Conservation (phyloP, 1,284 basidiomycete genomes). For the Rhodofomes roseus region DNA sequence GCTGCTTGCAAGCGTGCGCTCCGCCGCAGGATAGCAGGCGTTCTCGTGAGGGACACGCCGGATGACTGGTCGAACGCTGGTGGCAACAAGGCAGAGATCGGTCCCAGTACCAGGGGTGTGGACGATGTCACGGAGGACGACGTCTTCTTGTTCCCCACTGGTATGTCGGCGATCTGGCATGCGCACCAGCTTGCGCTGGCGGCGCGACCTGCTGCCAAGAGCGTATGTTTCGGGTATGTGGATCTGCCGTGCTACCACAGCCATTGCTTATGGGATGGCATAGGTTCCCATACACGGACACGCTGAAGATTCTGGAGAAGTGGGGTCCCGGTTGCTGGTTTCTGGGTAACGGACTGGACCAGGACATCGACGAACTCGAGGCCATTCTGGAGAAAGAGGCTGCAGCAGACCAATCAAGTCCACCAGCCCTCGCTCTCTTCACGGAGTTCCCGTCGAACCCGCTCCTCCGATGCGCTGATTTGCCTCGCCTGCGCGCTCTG, state of each 20-base stretch:
- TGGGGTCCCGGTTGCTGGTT: slow-evolving; percentile 97
- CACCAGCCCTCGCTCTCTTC: slow-evolving; percentile 63
- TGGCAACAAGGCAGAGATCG: slow-evolving; percentile 43
- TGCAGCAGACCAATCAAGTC: slow-evolving; percentile 36
- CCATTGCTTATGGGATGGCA: neutral
- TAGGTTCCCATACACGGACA: slow-evolving; percentile 97
- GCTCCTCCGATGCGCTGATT: slow-evolving; percentile 79
- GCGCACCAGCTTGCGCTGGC: slow-evolving; percentile 75
- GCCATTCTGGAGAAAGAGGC: slow-evolving; percentile 51
- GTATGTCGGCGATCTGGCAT: slow-evolving; percentile 94
- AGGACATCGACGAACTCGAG: slow-evolving; percentile 77
- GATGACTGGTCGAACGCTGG: slow-evolving; percentile 42
- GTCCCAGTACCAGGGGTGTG: slow-evolving; percentile 59
- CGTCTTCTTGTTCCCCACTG: slow-evolving; percentile 84
- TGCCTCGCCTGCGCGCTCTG: slow-evolving; percentile 74
- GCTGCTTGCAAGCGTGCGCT: slow-evolving; percentile 83
- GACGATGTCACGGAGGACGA: slow-evolving; percentile 75
- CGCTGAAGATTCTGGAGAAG: slow-evolving; percentile 94
- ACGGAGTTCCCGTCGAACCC: slow-evolving; percentile 96
- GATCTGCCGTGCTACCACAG: neutral
- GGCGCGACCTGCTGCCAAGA: slow-evolving; percentile 62
- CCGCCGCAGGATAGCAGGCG: slow-evolving; percentile 86
- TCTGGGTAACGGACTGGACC: slow-evolving; percentile 77
- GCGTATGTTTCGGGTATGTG: slow-evolving; percentile 86
- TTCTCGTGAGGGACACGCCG: slow-evolving; percentile 60